phyloP scores from a whole-genome alignment of 352 stramenopile species.

The Thraustochytrium sp. region DNA sequence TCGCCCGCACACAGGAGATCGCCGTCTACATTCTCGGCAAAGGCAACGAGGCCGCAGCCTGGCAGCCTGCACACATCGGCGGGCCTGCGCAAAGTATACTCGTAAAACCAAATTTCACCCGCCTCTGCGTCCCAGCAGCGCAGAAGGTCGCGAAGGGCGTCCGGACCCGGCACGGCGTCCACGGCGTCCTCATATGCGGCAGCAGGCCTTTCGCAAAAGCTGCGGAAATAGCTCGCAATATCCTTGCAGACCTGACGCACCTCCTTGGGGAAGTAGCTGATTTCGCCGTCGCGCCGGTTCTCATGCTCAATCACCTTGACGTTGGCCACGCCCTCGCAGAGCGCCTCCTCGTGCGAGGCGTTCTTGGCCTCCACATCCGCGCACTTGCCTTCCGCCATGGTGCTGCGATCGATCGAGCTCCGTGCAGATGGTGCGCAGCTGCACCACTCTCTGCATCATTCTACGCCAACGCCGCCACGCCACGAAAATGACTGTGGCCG shows the following conservation, averaged over 20 bases:
- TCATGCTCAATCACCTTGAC: constrained; percentile 8
- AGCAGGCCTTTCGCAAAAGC: no score
- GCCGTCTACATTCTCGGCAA: constrained; percentile 28
- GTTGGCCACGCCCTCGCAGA: neutral
- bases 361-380: no score
- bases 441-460: no score
- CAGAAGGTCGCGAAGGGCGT: neutral
- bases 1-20: neutral
- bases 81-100: no score
- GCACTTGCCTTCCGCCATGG: no score
- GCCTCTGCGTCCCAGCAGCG: neutral
- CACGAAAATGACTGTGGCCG: no score
- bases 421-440: no score
- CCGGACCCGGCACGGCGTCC: neutral
- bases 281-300: neutral
- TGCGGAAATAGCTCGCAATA: constrained; percentile 10
- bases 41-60: neutral
- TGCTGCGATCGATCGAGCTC: no score
- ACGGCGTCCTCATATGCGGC: neutral
- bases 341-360: no score
- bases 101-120: constrained; percentile 12
- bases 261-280: constrained; percentile 35
- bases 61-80: no score
- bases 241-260: constrained; percentile 25
- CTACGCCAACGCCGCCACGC: no score